Evolutionary conservation across 768 basidiomycete genomes (phyloP).

Genomic region (Boletellus emodensis): DNA sequence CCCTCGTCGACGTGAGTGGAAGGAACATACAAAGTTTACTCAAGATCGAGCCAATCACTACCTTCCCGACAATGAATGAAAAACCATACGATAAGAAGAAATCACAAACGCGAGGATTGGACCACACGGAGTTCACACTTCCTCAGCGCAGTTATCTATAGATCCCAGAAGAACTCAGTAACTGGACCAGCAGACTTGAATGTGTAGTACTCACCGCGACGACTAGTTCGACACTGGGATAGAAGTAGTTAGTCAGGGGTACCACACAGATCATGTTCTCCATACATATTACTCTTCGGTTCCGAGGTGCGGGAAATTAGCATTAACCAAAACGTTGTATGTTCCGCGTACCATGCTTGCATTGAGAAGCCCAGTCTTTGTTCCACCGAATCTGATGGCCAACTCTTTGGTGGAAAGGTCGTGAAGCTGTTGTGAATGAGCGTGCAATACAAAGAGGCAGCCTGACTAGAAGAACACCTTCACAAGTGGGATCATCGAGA

Average conservation of each 20-base stretch:
- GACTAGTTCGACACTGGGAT: conserved; percentile 55
- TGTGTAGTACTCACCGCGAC: conserved; percentile 55
- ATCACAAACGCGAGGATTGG: conserved; percentile 65
- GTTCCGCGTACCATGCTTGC: conserved; percentile 61
- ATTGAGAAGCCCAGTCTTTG: conserved; percentile 75
- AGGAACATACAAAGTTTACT: conserved; percentile 60
- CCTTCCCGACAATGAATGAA: conserved; percentile 4
- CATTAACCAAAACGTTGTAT: neutral
- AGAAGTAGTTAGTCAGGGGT: neutral
- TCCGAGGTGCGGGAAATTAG: conserved; percentile 5
- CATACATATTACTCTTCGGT: conserved; percentile 64
- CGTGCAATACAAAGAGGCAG: neutral
- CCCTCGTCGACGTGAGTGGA: neutral
- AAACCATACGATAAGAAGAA: neutral
- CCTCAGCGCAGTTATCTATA: conserved; percentile 65
- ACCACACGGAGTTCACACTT: conserved; percentile 82
- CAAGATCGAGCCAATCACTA: conserved; percentile 81
- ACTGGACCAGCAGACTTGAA: neutral
- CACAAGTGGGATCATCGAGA: conserved; percentile 75
- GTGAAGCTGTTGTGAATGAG: conserved; percentile 49
- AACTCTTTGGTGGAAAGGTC: conserved; percentile 74
- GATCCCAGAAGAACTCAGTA: neutral
- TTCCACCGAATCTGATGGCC: conserved; percentile 69
- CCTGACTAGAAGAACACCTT: conserved; percentile 40
- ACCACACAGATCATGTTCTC: conserved; percentile 9